These are phyloP conservation scores for Ilex aquifolium DNA, from an alignment of 257 asterid genomes.

Conservation along the genomic window DNA sequence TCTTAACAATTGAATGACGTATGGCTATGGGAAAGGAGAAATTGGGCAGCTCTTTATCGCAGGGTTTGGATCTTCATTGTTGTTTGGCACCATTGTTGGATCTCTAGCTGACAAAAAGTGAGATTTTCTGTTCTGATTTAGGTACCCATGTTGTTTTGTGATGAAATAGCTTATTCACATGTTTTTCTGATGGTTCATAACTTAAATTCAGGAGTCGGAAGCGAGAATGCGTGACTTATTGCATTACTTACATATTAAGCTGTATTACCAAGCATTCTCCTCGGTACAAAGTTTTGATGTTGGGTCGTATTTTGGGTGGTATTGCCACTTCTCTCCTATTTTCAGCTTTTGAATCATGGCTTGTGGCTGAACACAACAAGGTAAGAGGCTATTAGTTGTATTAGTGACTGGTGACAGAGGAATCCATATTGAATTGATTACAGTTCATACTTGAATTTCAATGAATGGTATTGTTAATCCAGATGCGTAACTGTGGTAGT, in stretches of 20 bases:
- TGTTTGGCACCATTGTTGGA: slow-evolving; percentile 65
- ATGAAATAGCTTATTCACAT: neutral
- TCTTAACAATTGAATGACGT: no score
- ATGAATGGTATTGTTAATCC: neutral
- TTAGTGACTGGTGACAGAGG: no score
- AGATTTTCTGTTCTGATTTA: slow-evolving; percentile 21
- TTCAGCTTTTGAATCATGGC: slow-evolving; percentile 96
- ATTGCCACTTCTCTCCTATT: slow-evolving; percentile 92
- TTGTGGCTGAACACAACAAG: slow-evolving; percentile 98
- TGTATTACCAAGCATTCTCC: slow-evolving; percentile 96
- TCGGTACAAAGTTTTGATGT: slow-evolving; percentile 73
- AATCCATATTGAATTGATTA: slow-evolving; percentile 3
- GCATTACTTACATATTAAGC: slow-evolving; percentile 87
- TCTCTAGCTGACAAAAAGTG: slow-evolving; percentile 63
- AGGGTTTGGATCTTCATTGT: slow-evolving; percentile 66
- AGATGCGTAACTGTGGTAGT: no score
- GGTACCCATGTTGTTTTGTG: neutral
- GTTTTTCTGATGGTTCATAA: slow-evolving; percentile 4
- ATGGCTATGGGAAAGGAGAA: slow-evolving; percentile 59
- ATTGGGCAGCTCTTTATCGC: slow-evolving; percentile 65
- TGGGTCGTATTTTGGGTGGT: slow-evolving; percentile 95
- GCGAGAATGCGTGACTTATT: slow-evolving; percentile 89
- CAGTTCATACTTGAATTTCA: neutral
- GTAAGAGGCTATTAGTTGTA: slow-evolving; percentile 15
- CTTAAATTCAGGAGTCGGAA: slow-evolving; percentile 71